Conservation (phyloP, 805 yeast genomes). For the Kodamaea laetipori region DNA sequence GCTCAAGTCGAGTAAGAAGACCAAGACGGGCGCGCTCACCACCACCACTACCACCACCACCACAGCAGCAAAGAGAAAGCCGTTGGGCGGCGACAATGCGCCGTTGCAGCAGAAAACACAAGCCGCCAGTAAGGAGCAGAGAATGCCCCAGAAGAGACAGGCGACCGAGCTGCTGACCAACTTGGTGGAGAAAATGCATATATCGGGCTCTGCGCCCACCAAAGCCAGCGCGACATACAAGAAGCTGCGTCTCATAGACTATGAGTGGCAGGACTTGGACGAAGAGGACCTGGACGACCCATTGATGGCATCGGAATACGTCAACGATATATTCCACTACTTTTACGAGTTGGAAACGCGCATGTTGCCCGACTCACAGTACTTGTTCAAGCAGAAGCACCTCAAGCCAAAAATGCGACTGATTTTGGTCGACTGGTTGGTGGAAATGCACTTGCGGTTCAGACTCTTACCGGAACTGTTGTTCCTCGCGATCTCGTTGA, state of each 20-base stretch:
- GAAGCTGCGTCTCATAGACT: constrained; percentile 43
- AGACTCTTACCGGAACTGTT: constrained; percentile 84
- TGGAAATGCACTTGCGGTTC: constrained; percentile 83
- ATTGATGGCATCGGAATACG: constrained; percentile 91
- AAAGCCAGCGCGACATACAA: constrained; percentile 26
- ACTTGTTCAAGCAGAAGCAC: constrained; percentile 62
- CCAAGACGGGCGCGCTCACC: not conserved
- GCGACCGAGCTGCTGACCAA: constrained; percentile 58
- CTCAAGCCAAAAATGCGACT: constrained; percentile 82
- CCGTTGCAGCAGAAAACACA: constrained; percentile 28
- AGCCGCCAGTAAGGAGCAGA: constrained; percentile 1
- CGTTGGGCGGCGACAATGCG: constrained; percentile 37
- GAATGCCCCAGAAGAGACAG: constrained; percentile 52
- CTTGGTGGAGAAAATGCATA: constrained; percentile 34
- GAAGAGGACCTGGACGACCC: constrained; percentile 69
- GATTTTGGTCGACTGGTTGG: constrained; percentile 90
- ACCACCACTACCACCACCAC: constrained; percentile 1
- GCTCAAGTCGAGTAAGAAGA: constrained; percentile 4
- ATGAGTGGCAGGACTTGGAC: constrained; percentile 73
- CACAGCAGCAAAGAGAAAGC: constrained; percentile 26
- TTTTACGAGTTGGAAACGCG: constrained; percentile 69
- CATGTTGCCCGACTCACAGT: constrained; percentile 74
- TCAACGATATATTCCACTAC: constrained; percentile 80
- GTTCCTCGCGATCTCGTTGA: constrained; percentile 75
- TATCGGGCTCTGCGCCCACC: constrained; percentile 12